Evolutionary conservation across 169 alveolate genomes (phyloP).

Genomic region (Theileria parva): DNA sequence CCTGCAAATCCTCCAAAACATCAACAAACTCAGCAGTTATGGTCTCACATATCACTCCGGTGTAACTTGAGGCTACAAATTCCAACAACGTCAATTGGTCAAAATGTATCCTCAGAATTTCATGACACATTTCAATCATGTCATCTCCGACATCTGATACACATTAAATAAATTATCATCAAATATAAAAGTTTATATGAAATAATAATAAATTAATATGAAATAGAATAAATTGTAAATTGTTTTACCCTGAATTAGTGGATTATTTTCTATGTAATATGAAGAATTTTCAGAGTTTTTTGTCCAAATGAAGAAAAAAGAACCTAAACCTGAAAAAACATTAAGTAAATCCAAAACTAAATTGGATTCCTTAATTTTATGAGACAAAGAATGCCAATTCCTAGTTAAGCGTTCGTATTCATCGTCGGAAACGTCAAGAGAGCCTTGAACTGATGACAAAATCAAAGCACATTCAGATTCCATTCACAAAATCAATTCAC

Average conservation of each 20-base stretch:
- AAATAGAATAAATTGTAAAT: slow-evolving; percentile 10
- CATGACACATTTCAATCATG: slow-evolving; percentile 38
- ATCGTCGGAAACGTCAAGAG: neutral
- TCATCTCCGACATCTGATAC: slow-evolving; percentile 25
- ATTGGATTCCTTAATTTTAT: slow-evolving; percentile 35
- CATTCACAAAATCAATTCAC: slow-evolving; percentile 4
- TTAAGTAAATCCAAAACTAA: slow-evolving; percentile 44
- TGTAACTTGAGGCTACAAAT: slow-evolving; percentile 28
- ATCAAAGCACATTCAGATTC: slow-evolving; percentile 15
- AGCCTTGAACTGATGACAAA: neutral
- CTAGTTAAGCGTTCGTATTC: neutral
- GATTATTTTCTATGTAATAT: neutral
- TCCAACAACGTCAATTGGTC: slow-evolving; percentile 41
- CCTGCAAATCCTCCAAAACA: slow-evolving; percentile 62
- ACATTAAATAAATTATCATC: neutral
- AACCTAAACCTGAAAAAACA: slow-evolving; percentile 51
- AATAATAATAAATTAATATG: slow-evolving; percentile 10
- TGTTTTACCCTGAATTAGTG: slow-evolving; percentile 14
- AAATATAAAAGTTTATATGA: neutral
- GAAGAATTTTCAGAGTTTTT: neutral
- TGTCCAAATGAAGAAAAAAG: slow-evolving; percentile 20
- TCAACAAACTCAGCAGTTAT: slow-evolving; percentile 42
- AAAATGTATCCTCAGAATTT: slow-evolving; percentile 39
- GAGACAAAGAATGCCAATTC: slow-evolving; percentile 32
- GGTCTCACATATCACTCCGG: slow-evolving; percentile 34